Conservation (phyloP, 352 stramenopile genomes). For the Phytopythium sindhum region DNA sequence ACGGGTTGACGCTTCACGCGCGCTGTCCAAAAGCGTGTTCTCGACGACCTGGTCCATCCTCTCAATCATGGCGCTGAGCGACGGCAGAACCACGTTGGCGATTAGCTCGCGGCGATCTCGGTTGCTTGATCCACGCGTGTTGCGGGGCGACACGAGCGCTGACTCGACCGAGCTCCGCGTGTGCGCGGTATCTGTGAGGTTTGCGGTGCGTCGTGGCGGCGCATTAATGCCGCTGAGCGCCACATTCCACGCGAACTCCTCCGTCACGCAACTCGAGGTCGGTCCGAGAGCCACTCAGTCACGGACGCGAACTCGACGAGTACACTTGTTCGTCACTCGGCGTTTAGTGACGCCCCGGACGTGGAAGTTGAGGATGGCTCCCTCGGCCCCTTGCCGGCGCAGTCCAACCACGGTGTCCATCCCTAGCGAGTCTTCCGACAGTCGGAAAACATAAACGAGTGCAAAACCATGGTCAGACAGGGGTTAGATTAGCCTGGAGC, state of each 20-base stretch:
- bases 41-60: constrained; percentile 12
- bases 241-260: constrained; percentile 2
- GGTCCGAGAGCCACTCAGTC: neutral
- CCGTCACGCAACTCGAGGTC: neutral
- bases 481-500: neutral
- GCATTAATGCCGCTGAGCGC: neutral
- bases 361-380: constrained; percentile 5
- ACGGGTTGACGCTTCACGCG: neutral
- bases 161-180: constrained; percentile 1
- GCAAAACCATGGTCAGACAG: neutral
- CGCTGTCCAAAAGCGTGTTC: constrained; percentile 12
- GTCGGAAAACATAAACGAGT: neutral
- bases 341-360: constrained; percentile 14
- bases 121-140: neutral
- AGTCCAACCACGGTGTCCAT: constrained; percentile 6
- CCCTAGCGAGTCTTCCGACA: constrained; percentile 9
- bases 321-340: neutral
- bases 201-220: neutral
- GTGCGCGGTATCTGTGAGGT: neutral
- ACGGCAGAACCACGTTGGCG: constrained; percentile 7
- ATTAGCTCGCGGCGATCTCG: constrained; percentile 4
- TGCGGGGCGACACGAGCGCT: neutral
- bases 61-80: neutral
- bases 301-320: constrained; percentile 1
- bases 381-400: neutral